Base-by-base conservation (phyloP, 2,329 filamentous ascomycete genomes). In the Monilinia laxa region DNA sequence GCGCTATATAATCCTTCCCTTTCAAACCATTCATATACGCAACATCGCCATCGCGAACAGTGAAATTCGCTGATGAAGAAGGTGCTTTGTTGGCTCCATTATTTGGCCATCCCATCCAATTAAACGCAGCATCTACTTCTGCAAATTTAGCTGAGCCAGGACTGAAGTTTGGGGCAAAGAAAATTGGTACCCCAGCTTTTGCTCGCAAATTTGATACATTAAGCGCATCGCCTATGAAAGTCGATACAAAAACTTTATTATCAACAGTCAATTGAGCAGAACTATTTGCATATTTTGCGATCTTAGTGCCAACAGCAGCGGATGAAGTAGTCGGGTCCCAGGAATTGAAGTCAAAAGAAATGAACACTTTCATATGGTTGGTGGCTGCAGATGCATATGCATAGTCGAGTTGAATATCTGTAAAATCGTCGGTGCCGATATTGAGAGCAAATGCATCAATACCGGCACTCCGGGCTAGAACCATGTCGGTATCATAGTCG, bases 221-320 rank as follows among this genome's bases (percentile, higher is more conserved):
- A 0, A 78, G 68, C 0, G 81, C 82, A 73, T 83, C 82, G 62
- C 84, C 84, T 0, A 82, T 82, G 16, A 80, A 82, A 3, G 83
- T 82, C n/a, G 83, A 75, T 0, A 81, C 79, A 67, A 78, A 76
- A 58, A 73, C 70, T 28, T 79, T 75, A 0, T 64, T 45, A 59
- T 71, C 64, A 64, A 77, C 74, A 45, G 73, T 75, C 42, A 78
- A 74, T 31, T 80, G 76, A 0, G 78, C 76, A 14, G 72, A 53
- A 25, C 74, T 72, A 11, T 67, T 62, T n/a, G 73, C 74, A 56
- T 74, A 75, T 38, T 72, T 67, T 40, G 75, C 72, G 45, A 77
- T 72, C 38, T 70, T 73, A 3, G 67, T 51, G 1, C 70, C 71
- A 18, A 77, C 74, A 56, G 67, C 67, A 14, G 56, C 16, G 3